Percentiles rank a stretch among this genome's conserved stretches.
Evolutionary conservation across 192 early-diverging fungal species (phyloP).

Genomic region (Mortierella alpina): DNA sequence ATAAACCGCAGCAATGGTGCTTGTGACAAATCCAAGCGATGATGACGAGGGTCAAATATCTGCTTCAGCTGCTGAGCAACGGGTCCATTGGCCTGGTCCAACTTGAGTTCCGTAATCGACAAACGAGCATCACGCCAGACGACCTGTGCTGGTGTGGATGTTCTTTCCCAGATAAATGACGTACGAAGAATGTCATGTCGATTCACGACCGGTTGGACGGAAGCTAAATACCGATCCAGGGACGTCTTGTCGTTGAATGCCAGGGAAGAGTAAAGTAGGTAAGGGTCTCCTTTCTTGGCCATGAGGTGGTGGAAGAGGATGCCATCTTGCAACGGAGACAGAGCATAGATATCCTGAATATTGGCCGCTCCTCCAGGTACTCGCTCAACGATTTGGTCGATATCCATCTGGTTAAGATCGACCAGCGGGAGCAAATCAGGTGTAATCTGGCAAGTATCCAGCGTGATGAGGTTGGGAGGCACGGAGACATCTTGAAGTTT

Average conservation of each 20-base stretch:
- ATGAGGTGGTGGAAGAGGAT: slow-evolving; percentile 4
- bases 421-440: background rate
- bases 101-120: background rate
- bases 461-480: background rate
- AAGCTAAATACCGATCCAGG: background rate
- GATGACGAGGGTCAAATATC: background rate
- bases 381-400: background rate
- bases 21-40: background rate
- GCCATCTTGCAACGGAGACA: slow-evolving; percentile 12
- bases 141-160: slow-evolving; percentile 1
- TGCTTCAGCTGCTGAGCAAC: background rate
- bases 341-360: slow-evolving; percentile 6
- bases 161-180: background rate
- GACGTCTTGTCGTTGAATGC: no score
- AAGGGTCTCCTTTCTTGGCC: background rate
- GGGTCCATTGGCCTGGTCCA: background rate
- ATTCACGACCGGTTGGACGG: background rate
- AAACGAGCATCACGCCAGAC: background rate
- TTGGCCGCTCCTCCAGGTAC: background rate
- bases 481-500: no score
- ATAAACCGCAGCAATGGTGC: slow-evolving; percentile 1
- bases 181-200: slow-evolving; percentile 8
- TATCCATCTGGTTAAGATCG: background rate
- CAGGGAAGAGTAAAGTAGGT: background rate
- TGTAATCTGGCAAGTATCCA: no score